Conservation (phyloP, 2,329 filamentous ascomycete genomes). For the Trichoderma semiorbis region DNA sequence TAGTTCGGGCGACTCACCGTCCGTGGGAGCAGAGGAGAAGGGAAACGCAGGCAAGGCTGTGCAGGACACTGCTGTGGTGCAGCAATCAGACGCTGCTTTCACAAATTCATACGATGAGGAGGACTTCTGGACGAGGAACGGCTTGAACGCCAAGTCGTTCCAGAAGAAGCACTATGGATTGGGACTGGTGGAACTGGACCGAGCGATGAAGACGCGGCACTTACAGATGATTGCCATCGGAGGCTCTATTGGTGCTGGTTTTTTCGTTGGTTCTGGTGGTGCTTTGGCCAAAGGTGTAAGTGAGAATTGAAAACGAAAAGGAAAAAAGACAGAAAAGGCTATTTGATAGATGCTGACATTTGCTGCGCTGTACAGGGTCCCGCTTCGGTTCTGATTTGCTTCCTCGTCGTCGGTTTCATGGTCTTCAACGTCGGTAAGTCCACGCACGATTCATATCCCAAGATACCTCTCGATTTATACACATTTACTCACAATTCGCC, state of each 20-base stretch:
- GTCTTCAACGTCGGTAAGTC: constrained; percentile 53
- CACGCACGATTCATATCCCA: background rate
- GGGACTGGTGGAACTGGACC: constrained; percentile 38
- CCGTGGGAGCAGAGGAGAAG: constrained; percentile 4
- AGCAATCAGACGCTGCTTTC: constrained; percentile 3
- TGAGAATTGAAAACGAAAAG: background rate
- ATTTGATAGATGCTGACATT: background rate
- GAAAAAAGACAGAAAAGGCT: background rate
- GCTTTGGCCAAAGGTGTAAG: constrained; percentile 51
- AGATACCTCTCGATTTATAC: background rate
- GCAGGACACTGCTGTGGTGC: background rate
- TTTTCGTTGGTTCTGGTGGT: constrained; percentile 58
- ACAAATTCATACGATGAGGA: constrained; percentile 26
- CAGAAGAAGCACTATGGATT: constrained; percentile 31
- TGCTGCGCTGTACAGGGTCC: constrained; percentile 30
- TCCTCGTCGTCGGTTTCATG: constrained; percentile 56
- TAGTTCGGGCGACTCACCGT: constrained; percentile 7
- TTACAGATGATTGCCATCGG: constrained; percentile 62
- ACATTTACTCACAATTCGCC: background rate
- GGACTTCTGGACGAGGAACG: constrained; percentile 35
- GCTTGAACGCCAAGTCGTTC: constrained; percentile 36
- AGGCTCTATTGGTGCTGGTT: constrained; percentile 60
- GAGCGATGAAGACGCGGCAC: constrained; percentile 54
- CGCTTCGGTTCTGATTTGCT: constrained; percentile 46
- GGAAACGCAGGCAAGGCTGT: background rate